A percentile compares a stretch with the other conserved stretches of the same genome.
phyloP scores from a whole-genome alignment of 257 asterid genomes.

The Scutellaria baicalensis region DNA sequence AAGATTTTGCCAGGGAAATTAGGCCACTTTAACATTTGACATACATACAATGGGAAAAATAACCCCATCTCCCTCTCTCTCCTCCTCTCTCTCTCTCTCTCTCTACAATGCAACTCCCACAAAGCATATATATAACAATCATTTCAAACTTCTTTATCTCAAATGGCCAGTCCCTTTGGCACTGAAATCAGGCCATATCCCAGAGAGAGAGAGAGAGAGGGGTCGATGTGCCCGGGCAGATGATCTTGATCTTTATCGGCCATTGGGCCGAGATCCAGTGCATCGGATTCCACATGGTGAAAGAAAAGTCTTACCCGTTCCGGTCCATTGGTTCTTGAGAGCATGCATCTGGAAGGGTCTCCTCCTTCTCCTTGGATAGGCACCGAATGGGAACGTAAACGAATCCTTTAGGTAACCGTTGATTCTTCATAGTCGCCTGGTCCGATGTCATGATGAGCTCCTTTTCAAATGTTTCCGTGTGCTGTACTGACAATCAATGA shows the following conservation, averaged over 20 bases:
- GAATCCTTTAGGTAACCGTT: slow-evolving; percentile 78
- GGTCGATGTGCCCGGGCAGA: slow-evolving; percentile 13
- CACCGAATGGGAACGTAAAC: slow-evolving; percentile 77
- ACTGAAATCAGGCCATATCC: slow-evolving; percentile 12
- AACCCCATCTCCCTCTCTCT: slow-evolving; percentile 33
- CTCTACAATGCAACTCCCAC: slow-evolving; percentile 5
- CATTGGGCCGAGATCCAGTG: background rate
- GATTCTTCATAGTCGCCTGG: slow-evolving; percentile 87
- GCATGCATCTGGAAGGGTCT: slow-evolving; percentile 36
- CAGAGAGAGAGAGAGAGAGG: background rate
- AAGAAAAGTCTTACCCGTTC: slow-evolving; percentile 26
- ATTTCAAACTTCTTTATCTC: slow-evolving; percentile 15
- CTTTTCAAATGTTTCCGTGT: slow-evolving; percentile 67
- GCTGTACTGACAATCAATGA: slow-evolving; percentile 31
- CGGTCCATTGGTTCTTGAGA: slow-evolving; percentile 38
- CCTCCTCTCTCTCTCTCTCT: background rate
- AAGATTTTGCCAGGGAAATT: slow-evolving; percentile 24
- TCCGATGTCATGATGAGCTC: slow-evolving; percentile 92
- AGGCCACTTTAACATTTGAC: slow-evolving; percentile 28
- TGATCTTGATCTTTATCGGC: background rate
- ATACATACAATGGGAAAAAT: slow-evolving; percentile 37
- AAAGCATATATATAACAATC: slow-evolving; percentile 35
- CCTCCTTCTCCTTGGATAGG: slow-evolving; percentile 77
- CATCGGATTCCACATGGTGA: background rate
- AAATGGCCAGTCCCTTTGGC: background rate